Conservation (phyloP, 352 stramenopile genomes). For the Hyaloperonospora brassicae region DNA sequence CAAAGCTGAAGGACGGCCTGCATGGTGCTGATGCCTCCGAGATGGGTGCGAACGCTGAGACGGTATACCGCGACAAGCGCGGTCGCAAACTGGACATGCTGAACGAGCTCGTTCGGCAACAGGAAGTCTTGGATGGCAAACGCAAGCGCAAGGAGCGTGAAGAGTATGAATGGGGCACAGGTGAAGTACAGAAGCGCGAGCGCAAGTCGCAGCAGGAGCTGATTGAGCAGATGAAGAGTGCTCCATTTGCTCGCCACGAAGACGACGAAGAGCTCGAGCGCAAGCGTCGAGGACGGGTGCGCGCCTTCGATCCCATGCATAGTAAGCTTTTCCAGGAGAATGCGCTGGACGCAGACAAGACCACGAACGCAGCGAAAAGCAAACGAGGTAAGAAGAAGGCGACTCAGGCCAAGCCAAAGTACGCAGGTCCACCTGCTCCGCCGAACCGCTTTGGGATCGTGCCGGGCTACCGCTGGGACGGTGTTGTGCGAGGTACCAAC, state of each 20-base stretch:
- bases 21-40: constrained; percentile 39
- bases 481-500: constrained; percentile 92
- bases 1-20: constrained; percentile 47
- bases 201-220: constrained; percentile 46
- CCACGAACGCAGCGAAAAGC: constrained; percentile 27
- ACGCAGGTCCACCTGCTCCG: constrained; percentile 59
- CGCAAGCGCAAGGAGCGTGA: constrained; percentile 65
- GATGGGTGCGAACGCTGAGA: constrained; percentile 73
- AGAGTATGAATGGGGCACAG: constrained; percentile 81
- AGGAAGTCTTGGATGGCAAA: constrained; percentile 72
- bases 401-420: constrained; percentile 45
- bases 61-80: constrained; percentile 78
- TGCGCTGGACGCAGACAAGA: constrained; percentile 24
- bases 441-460: constrained; percentile 85
- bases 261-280: constrained; percentile 67
- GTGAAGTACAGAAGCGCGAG: constrained; percentile 72
- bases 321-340: constrained; percentile 71
- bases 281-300: constrained; percentile 45
- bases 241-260: constrained; percentile 56
- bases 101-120: constrained; percentile 74
- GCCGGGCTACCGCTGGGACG: constrained; percentile 98
- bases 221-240: constrained; percentile 55
- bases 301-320: constrained; percentile 72
- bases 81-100: constrained; percentile 82
- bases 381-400: constrained; percentile 39